Percentiles rank a stretch among this genome's conserved stretches.
Conservation (phyloP, 371 early-diverging fungal genomes). For the Cokeromyces recurvatus region DNA sequence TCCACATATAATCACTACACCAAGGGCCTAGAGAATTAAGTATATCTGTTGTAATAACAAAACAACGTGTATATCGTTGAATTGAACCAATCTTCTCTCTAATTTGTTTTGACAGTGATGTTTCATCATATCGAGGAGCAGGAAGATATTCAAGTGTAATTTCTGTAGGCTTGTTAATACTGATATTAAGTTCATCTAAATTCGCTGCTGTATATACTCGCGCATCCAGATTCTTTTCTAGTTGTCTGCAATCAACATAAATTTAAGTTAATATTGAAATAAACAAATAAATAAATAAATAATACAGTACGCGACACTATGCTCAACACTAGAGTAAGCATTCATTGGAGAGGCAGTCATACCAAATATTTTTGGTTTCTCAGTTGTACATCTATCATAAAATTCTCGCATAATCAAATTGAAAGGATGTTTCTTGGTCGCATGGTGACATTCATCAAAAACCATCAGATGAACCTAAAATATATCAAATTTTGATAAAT, state of each 20-base stretch:
- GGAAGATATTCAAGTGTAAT: constrained; percentile 46
- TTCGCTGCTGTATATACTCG: constrained; percentile 60
- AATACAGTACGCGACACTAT: constrained; percentile 46
- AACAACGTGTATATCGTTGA: constrained; percentile 33
- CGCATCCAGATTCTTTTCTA: constrained; percentile 67
- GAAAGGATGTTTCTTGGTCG: constrained; percentile 78
- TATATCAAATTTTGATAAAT: too few relatives aligned
- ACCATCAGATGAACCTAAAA: constrained; percentile 74
- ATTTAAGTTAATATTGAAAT: too few relatives aligned
- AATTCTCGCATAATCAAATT: constrained; percentile 82
- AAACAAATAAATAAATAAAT: too few relatives aligned
- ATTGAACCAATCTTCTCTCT: constrained; percentile 30
- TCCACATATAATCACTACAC: constrained; percentile 59
- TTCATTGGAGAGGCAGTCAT: constrained; percentile 91
- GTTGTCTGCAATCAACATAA: constrained; percentile 44
- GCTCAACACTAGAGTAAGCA: constrained; percentile 35
- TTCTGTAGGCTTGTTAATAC: constrained; percentile 46
- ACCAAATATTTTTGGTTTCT: constrained; percentile 81
- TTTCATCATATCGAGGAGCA: constrained; percentile 31
- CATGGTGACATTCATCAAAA: constrained; percentile 95
- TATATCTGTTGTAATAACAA: constrained; percentile 23
- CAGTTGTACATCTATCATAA: constrained; percentile 52
- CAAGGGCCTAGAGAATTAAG: constrained; percentile 63
- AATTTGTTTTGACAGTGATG: constrained; percentile 38
- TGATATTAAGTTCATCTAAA: constrained; percentile 20